Conservation (phyloP, 2,329 filamentous ascomycete genomes). For the Harringtonia lauricola region DNA sequence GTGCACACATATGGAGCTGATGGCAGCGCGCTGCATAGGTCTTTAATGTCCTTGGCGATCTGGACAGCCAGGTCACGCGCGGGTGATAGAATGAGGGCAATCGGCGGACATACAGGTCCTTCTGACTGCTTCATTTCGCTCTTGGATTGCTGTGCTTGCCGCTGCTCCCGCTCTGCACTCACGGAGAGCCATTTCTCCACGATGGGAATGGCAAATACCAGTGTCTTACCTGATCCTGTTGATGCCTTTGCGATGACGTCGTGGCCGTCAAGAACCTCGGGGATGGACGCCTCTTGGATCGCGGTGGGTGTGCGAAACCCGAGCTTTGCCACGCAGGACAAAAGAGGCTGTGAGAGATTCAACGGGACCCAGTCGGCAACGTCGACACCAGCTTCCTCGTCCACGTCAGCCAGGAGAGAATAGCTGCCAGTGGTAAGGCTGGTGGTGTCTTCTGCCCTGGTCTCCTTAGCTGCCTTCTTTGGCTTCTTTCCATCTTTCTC, state of each 20-base stretch:
- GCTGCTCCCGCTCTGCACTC: constrained; percentile 18
- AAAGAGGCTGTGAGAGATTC: constrained; percentile 57
- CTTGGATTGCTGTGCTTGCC: constrained; percentile 23
- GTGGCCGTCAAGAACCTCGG: constrained; percentile 68
- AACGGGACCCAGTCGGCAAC: constrained; percentile 71
- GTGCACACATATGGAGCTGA: constrained; percentile 67
- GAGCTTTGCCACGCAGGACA: constrained; percentile 66
- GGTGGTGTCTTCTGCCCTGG: constrained; percentile 20
- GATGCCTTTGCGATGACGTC: constrained; percentile 94
- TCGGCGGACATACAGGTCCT: constrained; percentile 31
- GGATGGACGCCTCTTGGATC: constrained; percentile 74
- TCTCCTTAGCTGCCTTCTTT: constrained; percentile 10
- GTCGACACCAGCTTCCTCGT: constrained; percentile 46
- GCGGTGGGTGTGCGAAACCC: constrained; percentile 71
- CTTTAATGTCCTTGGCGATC: constrained; percentile 69
- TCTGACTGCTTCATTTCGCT: constrained; percentile 11
- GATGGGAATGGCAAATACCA: constrained; percentile 91
- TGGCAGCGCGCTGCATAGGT: constrained; percentile 53
- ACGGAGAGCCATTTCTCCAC: constrained; percentile 63
- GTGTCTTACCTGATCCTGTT: constrained; percentile 91
- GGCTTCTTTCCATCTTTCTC: constrained; percentile 17
- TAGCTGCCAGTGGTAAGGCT: constrained; percentile 40
- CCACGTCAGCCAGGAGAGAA: constrained; percentile 40
- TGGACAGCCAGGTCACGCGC: constrained; percentile 93
- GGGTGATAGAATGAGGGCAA: constrained; percentile 77